Percentiles rank a stretch among this genome's conserved stretches.
Evolutionary conservation across 345 rosid species (phyloP).

Genomic region (Eucalyptus pauciflora): DNA sequence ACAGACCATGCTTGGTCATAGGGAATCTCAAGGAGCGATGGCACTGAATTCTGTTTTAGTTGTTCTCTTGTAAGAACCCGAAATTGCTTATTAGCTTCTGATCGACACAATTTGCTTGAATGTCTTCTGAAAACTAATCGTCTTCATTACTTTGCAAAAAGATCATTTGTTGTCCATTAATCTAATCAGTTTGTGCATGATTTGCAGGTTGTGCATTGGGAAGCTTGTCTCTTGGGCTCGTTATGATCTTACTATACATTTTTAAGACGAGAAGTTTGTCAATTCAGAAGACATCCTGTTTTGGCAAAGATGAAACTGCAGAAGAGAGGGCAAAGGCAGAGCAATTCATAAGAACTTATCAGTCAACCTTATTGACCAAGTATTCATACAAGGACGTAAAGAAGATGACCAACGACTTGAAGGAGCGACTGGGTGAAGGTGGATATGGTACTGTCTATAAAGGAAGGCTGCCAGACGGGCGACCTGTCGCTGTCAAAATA

Average conservation of each 20-base stretch:
- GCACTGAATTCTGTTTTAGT: not conserved
- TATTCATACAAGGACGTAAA: slow-evolving; percentile 7
- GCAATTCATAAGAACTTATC: slow-evolving; percentile 11
- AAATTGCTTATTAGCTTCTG: not conserved
- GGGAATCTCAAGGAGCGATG: not conserved
- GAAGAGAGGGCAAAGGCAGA: slow-evolving; percentile 4
- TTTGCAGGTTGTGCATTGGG: slow-evolving; percentile 15
- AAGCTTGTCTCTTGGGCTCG: not conserved
- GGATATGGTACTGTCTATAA: slow-evolving; percentile 10
- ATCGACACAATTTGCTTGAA: not conserved
- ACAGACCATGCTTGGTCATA: not conserved
- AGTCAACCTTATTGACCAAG: slow-evolving; percentile 5
- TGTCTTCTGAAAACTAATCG: not conserved
- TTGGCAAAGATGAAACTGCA: not conserved
- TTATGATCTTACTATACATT: not conserved
- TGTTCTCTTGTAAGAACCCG: not conserved
- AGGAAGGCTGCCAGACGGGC: slow-evolving; percentile 2
- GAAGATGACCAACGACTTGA: slow-evolving; percentile 6
- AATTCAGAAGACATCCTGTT: not conserved
- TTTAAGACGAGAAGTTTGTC: not conserved
- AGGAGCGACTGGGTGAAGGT: slow-evolving; percentile 12
- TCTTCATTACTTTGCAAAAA: not conserved
- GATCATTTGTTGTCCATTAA: not conserved
- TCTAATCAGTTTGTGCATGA: not conserved
- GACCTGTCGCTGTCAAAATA: slow-evolving; percentile 1